Evolutionary conservation across 805 yeast species (phyloP), one percentile per base, ranked within the genome.

Genomic region (Ogataea angusta): DNA sequence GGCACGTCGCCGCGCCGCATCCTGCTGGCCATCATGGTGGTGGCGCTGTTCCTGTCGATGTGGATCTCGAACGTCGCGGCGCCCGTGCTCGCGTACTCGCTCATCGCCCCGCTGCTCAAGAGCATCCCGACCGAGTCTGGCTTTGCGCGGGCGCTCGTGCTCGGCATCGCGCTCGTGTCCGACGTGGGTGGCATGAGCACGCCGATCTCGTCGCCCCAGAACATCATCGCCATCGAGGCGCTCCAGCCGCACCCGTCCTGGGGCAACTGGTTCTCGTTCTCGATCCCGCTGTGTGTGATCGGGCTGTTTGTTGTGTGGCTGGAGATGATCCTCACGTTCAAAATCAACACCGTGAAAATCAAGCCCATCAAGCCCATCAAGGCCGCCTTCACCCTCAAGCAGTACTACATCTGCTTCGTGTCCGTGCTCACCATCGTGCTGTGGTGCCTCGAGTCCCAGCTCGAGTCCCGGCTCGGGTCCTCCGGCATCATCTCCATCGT

Each of bases 41-140:
- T 74, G 17, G 72, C 78, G 0, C 52, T 73, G 29, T 74, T 74
- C 50, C 67, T 75, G 19, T 72, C 78, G 4, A 74, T 74, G 80
- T 74, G 80, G 80, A 74, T 74, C 13, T 72, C 78, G 2, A 74
- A 74, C 43, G 79, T 74, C 33, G 80, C 80, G 3, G 75, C 78
- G 0, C 79, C 80, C 2, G 79, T 74, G 9, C 63, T 74, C 39
- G 70, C 77, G 48, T 74, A 70, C 49, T 73, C 78, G 2, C 62
- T 74, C 42, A 70, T 73, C 41, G 72, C 68, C 50, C 78, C 78
- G 3, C 55, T 74, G 26, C 64, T 74, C 42, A 65, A 73, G 45
- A 60, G 63, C 56, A 33, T 62, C 48, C 48, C 73, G 61, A 39
- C 59, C 38, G 54, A 70, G 34, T 57, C 64, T 45, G 56, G 57